Base-by-base conservation (phyloP, 768 basidiomycete species). In the Suillus placidus region DNA sequence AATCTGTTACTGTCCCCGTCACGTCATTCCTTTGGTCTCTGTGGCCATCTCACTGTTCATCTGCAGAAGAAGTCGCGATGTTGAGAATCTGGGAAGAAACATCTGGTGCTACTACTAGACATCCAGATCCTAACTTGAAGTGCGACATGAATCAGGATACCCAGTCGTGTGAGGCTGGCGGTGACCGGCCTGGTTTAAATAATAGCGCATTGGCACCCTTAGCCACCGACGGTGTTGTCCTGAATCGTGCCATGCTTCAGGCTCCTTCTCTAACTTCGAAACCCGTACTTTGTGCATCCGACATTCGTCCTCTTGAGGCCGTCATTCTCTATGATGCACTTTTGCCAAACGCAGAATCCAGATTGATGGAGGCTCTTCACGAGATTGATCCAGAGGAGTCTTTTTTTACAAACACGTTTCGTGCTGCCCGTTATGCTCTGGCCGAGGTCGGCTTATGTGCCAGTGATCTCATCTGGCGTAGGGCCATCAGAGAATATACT, bases 381-480 rank as follows among this genome's bases (percentile, higher is more conserved):
- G 76, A 77, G 57, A 71, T 86, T 18, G 81, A 86, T 72, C 77
- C 77, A 5, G 74, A 73, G 32, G 81, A 81, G 58, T 58, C 70
- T 7, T 66, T 81, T 37, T 81, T 81, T 65, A 74, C 68, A 52
- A 79, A 77, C 42, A 74, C 86, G 49, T 85, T 87, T 71, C 78
- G 72, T 51, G 78, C 81, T 34, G 85, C 88, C 13, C 81, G 79
- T 23, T 73, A 77, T 68, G 82, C 82, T 23, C 74, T 84, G 42
- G 71, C 74, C 34, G 86, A 91, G 71, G 72, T 93, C 37, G 92
- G 92, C 8, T 69, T 82, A 43, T 92, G 88, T 68, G 91, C 89
- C 57, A 81, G 87, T 43, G 90, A 93, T 69, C 77, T 92, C 42
- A 78, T 89, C 58, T 93, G 90, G 91, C 81, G 87, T 67, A 82